A percentile compares a stretch with the other conserved stretches of the same genome.
phyloP scores from a whole-genome alignment of 1,139 yeast species.

The Wickerhamomyces sp. region DNA sequence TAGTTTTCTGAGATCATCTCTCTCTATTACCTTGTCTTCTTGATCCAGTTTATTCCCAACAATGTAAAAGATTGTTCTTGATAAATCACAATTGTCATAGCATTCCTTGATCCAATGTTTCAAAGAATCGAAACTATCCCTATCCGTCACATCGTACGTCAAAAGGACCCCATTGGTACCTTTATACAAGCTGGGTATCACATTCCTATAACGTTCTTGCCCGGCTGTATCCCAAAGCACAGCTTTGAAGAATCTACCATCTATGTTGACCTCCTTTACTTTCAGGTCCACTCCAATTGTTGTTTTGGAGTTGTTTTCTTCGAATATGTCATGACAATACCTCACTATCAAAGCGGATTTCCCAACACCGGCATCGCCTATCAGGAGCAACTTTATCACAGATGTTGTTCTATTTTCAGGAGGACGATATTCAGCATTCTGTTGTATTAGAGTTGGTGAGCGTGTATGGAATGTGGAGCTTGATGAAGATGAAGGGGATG shows the following conservation, averaged over 20 bases:
- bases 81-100: constrained; percentile 28
- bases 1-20: constrained; percentile 22
- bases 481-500: constrained; percentile 15
- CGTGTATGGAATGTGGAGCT: background rate
- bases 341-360: constrained; percentile 38
- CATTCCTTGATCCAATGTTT: constrained; percentile 40
- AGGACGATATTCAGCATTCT: constrained; percentile 4
- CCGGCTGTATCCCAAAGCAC: constrained; percentile 61
- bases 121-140: constrained; percentile 45
- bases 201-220: constrained; percentile 52
- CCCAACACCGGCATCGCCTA: constrained; percentile 40
- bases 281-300: constrained; percentile 66
- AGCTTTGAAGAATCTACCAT: constrained; percentile 50
- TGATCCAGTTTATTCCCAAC: constrained; percentile 40
- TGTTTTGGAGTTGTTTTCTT: constrained; percentile 25
- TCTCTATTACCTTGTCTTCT: constrained; percentile 23
- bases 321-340: constrained; percentile 31
- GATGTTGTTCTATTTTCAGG: constrained; percentile 19
- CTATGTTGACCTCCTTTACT: constrained; percentile 56
- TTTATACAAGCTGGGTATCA: constrained; percentile 56
- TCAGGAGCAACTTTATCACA: constrained; percentile 30
- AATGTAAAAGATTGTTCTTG: constrained; percentile 31
- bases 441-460: background rate
- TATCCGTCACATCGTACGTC: constrained; percentile 57
- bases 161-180: constrained; percentile 61